A percentile compares a stretch with the other conserved stretches of the same genome.
These are phyloP conservation scores for Naganishia sp. DNA, from an alignment of 1,284 basidiomycete species.

Conservation along the genomic window DNA sequence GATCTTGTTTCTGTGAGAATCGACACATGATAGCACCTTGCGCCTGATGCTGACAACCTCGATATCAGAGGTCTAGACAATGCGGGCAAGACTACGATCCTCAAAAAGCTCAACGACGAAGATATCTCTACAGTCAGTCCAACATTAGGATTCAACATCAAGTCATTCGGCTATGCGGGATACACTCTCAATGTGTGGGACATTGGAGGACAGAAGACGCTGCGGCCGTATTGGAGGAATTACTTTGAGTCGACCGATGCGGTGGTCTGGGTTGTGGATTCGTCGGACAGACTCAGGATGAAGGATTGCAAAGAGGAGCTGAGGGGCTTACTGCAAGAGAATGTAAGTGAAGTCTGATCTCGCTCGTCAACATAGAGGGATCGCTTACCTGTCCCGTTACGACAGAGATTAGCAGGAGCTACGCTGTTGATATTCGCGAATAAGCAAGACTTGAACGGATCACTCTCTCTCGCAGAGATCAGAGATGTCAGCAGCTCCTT, in stretches of 20 bases:
- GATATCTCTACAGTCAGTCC: conserved; percentile 85
- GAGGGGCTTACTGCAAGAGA: conserved; percentile 80
- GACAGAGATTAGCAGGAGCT: conserved; percentile 84
- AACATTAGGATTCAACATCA: conserved; percentile 98
- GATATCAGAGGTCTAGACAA: conserved; percentile 87
- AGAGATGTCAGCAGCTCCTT: conserved; percentile 60
- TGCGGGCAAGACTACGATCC: conserved; percentile 96
- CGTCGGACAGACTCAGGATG: conserved; percentile 84
- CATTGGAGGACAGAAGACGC: conserved; percentile 91
- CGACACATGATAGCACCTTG: conserved; percentile 1
- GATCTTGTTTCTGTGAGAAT: conserved; percentile 84
- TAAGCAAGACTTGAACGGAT: conserved; percentile 92
- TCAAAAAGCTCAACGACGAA: conserved; percentile 90
- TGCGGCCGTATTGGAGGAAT: conserved; percentile 97
- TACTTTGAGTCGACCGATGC: conserved; percentile 99
- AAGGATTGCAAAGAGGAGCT: conserved; percentile 86
- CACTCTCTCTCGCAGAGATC: conserved; percentile 80
- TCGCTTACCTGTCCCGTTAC: not conserved
- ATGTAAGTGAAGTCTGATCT: conserved; percentile 64
- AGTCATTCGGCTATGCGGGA: conserved; percentile 74
- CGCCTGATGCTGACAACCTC: not conserved
- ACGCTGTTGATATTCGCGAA: conserved; percentile 97
- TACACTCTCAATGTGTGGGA: conserved; percentile 69
- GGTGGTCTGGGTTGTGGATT: conserved; percentile 98
- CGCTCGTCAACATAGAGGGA: too few relatives aligned